A percentile compares a stretch with the other conserved stretches of the same genome.
These are phyloP conservation scores for Vararia minispora DNA, from an alignment of 768 basidiomycete species.

Conservation along the genomic window DNA sequence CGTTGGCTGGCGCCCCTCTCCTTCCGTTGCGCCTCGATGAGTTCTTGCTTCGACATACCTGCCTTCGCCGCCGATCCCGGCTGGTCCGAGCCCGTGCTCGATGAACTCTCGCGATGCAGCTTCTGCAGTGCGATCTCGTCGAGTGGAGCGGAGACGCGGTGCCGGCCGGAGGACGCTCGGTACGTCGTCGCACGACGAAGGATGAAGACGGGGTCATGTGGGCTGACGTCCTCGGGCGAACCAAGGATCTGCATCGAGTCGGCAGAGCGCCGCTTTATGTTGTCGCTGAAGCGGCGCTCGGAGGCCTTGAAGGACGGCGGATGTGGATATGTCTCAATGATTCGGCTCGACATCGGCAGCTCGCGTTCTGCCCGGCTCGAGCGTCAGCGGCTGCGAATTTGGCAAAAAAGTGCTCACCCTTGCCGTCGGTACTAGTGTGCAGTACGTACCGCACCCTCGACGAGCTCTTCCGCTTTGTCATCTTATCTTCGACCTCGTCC, in stretches of 20 bases:
- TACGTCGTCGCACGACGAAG: slow-evolving; percentile 76
- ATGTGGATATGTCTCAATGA: slow-evolving; percentile 72
- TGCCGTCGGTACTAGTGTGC: slow-evolving; percentile 41
- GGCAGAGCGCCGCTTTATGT: slow-evolving; percentile 78
- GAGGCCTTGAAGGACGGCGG: slow-evolving; percentile 62
- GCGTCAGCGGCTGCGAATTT: not conserved
- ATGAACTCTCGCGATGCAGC: slow-evolving; percentile 53
- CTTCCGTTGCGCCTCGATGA: slow-evolving; percentile 88
- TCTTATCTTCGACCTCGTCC: slow-evolving; percentile 94
- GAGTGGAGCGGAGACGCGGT: slow-evolving; percentile 63
- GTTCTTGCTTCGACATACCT: slow-evolving; percentile 63
- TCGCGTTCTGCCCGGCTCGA: slow-evolving; percentile 48
- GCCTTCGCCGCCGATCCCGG: slow-evolving; percentile 18
- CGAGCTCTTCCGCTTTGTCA: slow-evolving; percentile 67
- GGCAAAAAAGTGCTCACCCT: slow-evolving; percentile 38
- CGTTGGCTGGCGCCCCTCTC: slow-evolving; percentile 78
- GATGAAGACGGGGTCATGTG: slow-evolving; percentile 84
- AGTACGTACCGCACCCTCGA: slow-evolving; percentile 79
- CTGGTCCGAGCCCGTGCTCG: slow-evolving; percentile 49
- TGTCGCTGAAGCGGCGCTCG: slow-evolving; percentile 47
- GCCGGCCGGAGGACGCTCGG: slow-evolving; percentile 56
- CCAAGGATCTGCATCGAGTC: slow-evolving; percentile 71
- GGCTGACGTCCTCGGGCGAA: slow-evolving; percentile 57
- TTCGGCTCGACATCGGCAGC: slow-evolving; percentile 67
- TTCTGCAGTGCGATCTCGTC: slow-evolving; percentile 77